Evolutionary conservation across 2,329 filamentous ascomycete species (phyloP), one percentile per base, ranked within the genome.

Genomic region (Pseudopyricularia javanii): DNA sequence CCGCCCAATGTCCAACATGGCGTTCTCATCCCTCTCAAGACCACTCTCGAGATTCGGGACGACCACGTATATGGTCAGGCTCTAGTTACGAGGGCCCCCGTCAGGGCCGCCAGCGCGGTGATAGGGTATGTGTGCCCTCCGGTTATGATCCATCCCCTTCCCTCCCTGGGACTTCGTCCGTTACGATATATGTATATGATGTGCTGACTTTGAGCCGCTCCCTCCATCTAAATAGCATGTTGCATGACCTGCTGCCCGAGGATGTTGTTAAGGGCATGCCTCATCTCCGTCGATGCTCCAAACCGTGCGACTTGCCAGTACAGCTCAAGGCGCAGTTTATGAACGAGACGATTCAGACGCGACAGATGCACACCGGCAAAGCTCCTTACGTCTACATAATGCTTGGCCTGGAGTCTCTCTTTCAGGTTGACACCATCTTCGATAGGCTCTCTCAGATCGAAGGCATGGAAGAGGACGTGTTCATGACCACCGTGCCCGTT

Each of bases 251-350:
- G 62, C 69, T 79, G 56, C 77, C 78, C 61, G 76, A 80, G 61
- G 78, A 79, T 64, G 75, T 76, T 62, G 77, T 75, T 74, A 79
- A 82, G 67, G 78, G 77, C 72, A 72, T 85, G 60, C 77, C 80
- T 69, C 82, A 91, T 69, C 74, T 91, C 53, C 85, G 86, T 57
- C 79, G 86, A 64, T 88, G 88, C 64, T 85, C 83, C 54, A 89
- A 90, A 66, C 79, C 78, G 48, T 71, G 73, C 52, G 83, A 85
- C 61, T 73, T 91, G 8, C 85, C 86, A 9, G 70, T 74, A 26
- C 82, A 85, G 59, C 72, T 86, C 56, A 82, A 82, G 64, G 72
- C 74, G 6, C 72, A 76, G 56, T 78, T 77, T 58, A 82, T 82
- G 74, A 80, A 80, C 59, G 75, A 77, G 54, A 72, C 70, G n/a